phyloP scores from a whole-genome alignment of 495 filamentous ascomycete species.

The Penicillium ucsense region DNA sequence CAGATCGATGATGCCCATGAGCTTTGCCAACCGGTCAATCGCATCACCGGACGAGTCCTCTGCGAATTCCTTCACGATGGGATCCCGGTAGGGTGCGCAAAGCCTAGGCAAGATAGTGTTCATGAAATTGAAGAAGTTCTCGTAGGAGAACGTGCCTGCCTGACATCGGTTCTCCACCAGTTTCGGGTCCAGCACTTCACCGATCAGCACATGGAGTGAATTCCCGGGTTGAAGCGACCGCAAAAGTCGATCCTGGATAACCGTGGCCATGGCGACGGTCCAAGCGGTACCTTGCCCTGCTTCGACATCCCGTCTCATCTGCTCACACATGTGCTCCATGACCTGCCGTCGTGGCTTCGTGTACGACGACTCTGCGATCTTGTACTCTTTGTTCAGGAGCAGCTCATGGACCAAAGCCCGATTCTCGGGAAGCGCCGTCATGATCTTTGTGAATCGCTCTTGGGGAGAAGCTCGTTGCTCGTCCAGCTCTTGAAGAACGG shows the following conservation, averaged over 20 bases:
- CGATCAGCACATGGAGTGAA: conserved; percentile 72
- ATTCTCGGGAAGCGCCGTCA: conserved; percentile 71
- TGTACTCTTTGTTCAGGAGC: conserved; percentile 78
- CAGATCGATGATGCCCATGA: conserved; percentile 80
- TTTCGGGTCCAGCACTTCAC: conserved; percentile 74
- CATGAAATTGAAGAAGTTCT: conserved; percentile 88
- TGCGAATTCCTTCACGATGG: conserved; percentile 67
- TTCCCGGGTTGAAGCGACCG: conserved; percentile 70
- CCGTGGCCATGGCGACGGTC: conserved; percentile 77
- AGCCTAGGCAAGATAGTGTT: conserved; percentile 80
- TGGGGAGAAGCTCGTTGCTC: conserved; percentile 28
- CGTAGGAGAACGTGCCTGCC: conserved; percentile 82
- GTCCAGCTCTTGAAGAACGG: conserved; percentile 29
- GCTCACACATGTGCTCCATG: conserved; percentile 57
- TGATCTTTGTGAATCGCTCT: conserved; percentile 41
- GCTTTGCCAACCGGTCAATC: conserved; percentile 71
- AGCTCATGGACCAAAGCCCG: conserved; percentile 82
- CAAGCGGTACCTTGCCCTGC: conserved; percentile 61
- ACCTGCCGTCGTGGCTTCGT: conserved; percentile 42
- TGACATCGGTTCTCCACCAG: conserved; percentile 66
- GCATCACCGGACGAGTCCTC: conserved; percentile 69
- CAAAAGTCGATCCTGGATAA: conserved; percentile 73
- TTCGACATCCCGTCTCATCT: conserved; percentile 68
- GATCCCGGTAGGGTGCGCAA: conserved; percentile 85
- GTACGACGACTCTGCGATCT: conserved; percentile 44